phyloP scores from a whole-genome alignment of 345 rosid genomes.

The Citrus australasica region DNA sequence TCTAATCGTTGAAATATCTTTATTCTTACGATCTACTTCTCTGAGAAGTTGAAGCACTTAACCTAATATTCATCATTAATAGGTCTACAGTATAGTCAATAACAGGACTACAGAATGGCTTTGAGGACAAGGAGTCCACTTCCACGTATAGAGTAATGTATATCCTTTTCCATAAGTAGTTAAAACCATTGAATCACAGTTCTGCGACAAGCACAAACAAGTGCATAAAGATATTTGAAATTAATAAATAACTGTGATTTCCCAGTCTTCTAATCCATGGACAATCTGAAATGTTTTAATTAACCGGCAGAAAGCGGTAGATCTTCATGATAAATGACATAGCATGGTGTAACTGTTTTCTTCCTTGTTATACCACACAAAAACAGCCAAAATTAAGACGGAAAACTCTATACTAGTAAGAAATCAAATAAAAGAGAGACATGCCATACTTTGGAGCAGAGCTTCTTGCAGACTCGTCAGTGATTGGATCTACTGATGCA shows the following conservation, averaged over 20 bases:
- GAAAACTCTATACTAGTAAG: not conserved
- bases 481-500: conserved; percentile 20
- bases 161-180: not conserved
- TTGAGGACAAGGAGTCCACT: not conserved
- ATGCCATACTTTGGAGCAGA: conserved; percentile 38
- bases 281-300: not conserved
- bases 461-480: conserved; percentile 28
- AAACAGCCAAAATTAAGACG: not conserved
- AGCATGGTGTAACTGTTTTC: not conserved
- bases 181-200: not conserved
- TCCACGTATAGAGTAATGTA: not conserved
- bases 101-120: not conserved
- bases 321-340: not conserved
- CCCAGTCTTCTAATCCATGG: not conserved
- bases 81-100: not conserved
- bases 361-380: not conserved
- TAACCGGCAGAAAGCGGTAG: not conserved
- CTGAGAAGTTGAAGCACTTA: not conserved
- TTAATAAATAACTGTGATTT: too few relatives aligned
- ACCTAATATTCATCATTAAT: not conserved
- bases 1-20: not conserved
- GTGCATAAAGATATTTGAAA: not conserved
- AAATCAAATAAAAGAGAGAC: not conserved
- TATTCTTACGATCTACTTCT: not conserved
- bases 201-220: not conserved